Percentiles rank a stretch among this genome's conserved stretches.
phyloP scores from a whole-genome alignment of 805 yeast genomes.

The Kazachstania viticola region DNA sequence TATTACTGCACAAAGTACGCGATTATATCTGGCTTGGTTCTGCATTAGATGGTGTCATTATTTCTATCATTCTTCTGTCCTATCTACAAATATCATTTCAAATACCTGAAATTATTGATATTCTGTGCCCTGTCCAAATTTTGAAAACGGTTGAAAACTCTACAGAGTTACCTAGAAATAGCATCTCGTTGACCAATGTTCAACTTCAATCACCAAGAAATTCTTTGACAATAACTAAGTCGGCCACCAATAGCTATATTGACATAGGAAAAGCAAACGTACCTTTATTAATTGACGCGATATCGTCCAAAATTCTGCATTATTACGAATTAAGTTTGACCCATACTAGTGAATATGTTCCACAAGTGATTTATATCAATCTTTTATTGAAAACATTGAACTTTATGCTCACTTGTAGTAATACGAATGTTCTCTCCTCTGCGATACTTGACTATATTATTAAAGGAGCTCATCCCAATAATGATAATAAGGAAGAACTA shows the following conservation, averaged over 20 bases:
- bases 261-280: slow-evolving; percentile 16
- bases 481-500: slow-evolving; percentile 3
- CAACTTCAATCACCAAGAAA: slow-evolving; percentile 39
- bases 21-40: slow-evolving; percentile 86
- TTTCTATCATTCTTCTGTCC: slow-evolving; percentile 49
- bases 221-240: slow-evolving; percentile 21
- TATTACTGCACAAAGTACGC: slow-evolving; percentile 43
- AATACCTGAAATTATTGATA: slow-evolving; percentile 23
- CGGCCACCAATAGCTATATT: slow-evolving; percentile 6
- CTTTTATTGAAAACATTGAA: slow-evolving; percentile 51
- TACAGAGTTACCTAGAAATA: slow-evolving; percentile 13
- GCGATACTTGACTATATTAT: slow-evolving; percentile 36
- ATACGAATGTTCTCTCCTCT: slow-evolving; percentile 37
- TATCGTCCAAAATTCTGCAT: slow-evolving; percentile 30
- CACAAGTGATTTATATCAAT: slow-evolving; percentile 71
- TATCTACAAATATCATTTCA: slow-evolving; percentile 31
- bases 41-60: slow-evolving; percentile 71
- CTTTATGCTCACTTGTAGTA: slow-evolving; percentile 42
- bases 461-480: slow-evolving; percentile 15
- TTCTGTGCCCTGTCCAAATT: slow-evolving; percentile 21
- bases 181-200: slow-evolving; percentile 23
- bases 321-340: slow-evolving; percentile 42
- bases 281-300: slow-evolving; percentile 29
- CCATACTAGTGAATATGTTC: slow-evolving; percentile 64
- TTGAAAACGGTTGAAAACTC: not conserved